Percentiles rank a stretch among this genome's conserved stretches.
Conservation (phyloP, 1,139 yeast genomes). For the Yamadazyma mexicana region DNA sequence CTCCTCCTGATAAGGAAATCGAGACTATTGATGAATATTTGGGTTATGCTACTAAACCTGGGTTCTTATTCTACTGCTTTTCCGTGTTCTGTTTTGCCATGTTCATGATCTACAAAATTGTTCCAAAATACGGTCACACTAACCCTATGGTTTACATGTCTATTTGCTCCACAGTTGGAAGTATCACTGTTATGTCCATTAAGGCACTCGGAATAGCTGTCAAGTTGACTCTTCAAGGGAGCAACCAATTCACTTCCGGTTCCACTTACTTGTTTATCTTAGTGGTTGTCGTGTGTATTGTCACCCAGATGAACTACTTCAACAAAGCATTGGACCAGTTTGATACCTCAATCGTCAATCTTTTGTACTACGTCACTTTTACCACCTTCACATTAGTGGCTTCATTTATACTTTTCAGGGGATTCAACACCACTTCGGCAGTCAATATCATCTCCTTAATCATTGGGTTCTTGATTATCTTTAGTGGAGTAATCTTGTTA, state of each 20-base stretch:
- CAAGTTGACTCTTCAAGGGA: conserved; percentile 82
- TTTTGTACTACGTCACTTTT: conserved; percentile 86
- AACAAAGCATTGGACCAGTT: conserved; percentile 92
- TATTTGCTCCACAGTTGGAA: conserved; percentile 88
- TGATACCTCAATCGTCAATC: conserved; percentile 90
- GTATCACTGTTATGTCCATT: conserved; percentile 88
- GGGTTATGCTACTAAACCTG: conserved; percentile 77
- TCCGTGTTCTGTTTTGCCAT: conserved; percentile 65
- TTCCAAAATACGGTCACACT: conserved; percentile 75
- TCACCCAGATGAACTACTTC: conserved; percentile 92
- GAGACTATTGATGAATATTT: conserved; percentile 87
- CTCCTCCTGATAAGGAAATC: conserved; percentile 90
- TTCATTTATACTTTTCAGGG: conserved; percentile 81
- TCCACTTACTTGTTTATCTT: conserved; percentile 80
- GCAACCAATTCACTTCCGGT: conserved; percentile 82
- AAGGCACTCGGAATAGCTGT: conserved; percentile 93
- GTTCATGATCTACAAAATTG: conserved; percentile 80
- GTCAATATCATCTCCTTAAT: conserved; percentile 82
- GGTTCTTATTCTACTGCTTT: conserved; percentile 67
- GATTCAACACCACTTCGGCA: conserved; percentile 81
- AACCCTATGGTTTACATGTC: conserved; percentile 91
- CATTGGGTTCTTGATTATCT: conserved; percentile 84
- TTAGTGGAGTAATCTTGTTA: conserved; percentile 81
- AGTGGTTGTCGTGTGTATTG: conserved; percentile 78
- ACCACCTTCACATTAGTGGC: conserved; percentile 88